A percentile compares a stretch with the other conserved stretches of the same genome.
These are phyloP conservation scores for Colletotrichum abscissum DNA, from an alignment of 2,329 filamentous ascomycete species.

Conservation along the genomic window DNA sequence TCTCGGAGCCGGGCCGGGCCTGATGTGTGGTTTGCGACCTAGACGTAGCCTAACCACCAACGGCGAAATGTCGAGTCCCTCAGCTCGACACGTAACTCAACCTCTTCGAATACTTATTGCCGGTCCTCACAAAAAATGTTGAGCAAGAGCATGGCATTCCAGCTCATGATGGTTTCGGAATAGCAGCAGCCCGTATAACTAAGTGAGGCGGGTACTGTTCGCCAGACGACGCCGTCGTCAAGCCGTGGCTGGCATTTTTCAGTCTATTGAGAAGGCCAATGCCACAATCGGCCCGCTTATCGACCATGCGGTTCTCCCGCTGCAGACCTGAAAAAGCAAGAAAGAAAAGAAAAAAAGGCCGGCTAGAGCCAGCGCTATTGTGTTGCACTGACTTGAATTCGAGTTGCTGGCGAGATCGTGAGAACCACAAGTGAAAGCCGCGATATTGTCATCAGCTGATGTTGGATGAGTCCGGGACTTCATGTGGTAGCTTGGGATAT, in stretches of 20 bases:
- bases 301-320: background rate
- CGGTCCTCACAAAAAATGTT: background rate
- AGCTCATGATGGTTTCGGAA: background rate
- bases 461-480: background rate
- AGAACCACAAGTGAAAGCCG: background rate
- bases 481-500: background rate
- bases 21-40: background rate
- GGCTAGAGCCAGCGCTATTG: background rate
- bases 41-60: background rate
- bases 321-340: background rate
- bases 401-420: background rate
- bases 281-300: background rate
- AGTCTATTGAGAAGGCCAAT: constrained; percentile 3
- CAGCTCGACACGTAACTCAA: background rate
- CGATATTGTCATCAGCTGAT: background rate
- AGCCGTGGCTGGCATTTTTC: background rate
- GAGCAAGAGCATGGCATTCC: background rate
- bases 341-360: background rate
- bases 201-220: background rate
- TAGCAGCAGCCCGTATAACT: background rate
- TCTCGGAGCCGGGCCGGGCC: background rate
- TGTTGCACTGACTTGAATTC: background rate
- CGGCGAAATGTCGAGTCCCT: background rate
- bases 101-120: background rate
- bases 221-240: background rate